Base-by-base conservation (phyloP, 2,329 filamentous ascomycete species). In the Epichloe amarillans region DNA sequence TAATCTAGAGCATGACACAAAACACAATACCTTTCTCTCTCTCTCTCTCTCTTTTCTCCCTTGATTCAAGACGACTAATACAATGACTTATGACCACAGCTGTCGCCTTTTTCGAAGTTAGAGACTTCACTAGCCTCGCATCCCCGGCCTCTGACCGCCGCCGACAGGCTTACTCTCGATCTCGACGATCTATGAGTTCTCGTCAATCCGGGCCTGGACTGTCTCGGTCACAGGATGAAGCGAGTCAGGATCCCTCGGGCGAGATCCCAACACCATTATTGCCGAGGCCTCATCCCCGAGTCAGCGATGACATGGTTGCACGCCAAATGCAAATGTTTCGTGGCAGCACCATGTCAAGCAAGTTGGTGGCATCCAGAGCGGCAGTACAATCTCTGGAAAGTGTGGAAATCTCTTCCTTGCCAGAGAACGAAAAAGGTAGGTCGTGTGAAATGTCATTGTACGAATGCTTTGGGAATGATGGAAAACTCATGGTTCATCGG, bases 371-470 rank as follows among this genome's bases (percentile, higher is more conserved):
- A 3, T 77, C 74, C 0, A 71, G 65, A 53, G 61, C 60, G 15
- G 73, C 74, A 3, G 60, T 79, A 12, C 61, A 64, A 12, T 70
- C 73, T 5, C 62, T 80, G 3, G 61, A 75, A 54, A 70, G 64
- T 46, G 69, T 80, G 4, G 60, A 69, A 5, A 61, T 76, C 15
- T 60, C 67, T 1, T 69, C 69, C 8, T 61, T 80, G 2, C 59
- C 69, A 0, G 68, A 74, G 43, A 64, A 59, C 40, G 75, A 79
- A 53, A 67, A 65, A 58, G 72, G 76, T 79, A 64, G 62, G 72
- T 64, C 17, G 14, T 37, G n/a, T 30, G 10, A 40, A 14, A 19
- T 19, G 5, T 30, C 15, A 6, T 7, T 10, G 36, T 23, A 5
- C 12, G 17, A 17, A 42, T 26, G 26, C 7, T 23, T 12, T 14